Percentiles rank a stretch among this genome's conserved stretches.
Conservation (phyloP, 768 basidiomycete species). For the Amylocystis lapponica region DNA sequence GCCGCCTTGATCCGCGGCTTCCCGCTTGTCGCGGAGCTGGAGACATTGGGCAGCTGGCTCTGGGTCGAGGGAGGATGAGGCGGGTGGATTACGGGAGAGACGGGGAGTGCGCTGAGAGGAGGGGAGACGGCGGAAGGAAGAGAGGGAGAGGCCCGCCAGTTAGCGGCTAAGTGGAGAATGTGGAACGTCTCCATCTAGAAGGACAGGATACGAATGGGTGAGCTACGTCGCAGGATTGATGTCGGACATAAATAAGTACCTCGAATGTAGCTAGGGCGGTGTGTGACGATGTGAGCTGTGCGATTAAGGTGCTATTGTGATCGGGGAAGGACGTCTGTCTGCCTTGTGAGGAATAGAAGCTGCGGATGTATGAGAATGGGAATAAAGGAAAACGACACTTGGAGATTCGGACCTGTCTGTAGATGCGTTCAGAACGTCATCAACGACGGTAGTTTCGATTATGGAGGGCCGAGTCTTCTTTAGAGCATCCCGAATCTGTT, state of each 20-base stretch:
- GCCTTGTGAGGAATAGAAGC: slow-evolving; percentile 86
- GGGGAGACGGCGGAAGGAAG: slow-evolving; percentile 21
- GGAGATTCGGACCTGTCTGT: slow-evolving; percentile 57
- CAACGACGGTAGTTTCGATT: slow-evolving; percentile 33
- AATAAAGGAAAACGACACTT: slow-evolving; percentile 7
- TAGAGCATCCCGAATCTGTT: slow-evolving; percentile 43
- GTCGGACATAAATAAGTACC: slow-evolving; percentile 30
- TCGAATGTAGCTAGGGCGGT: slow-evolving; percentile 62
- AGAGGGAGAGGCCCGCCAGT: slow-evolving; percentile 44
- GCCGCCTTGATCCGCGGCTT: slow-evolving; percentile 58
- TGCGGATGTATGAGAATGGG: slow-evolving; percentile 22
- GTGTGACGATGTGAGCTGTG: slow-evolving; percentile 43
- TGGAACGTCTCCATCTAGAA: slow-evolving; percentile 82
- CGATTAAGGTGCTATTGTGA: slow-evolving; percentile 59
- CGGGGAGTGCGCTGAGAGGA: slow-evolving; percentile 42
- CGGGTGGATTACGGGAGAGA: slow-evolving; percentile 31
- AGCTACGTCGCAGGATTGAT: background rate
- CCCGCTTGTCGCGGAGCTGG: slow-evolving; percentile 7
- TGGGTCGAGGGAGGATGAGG: slow-evolving; percentile 16
- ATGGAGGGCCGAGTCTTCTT: slow-evolving; percentile 38
- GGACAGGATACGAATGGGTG: background rate
- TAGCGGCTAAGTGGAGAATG: slow-evolving; percentile 70
- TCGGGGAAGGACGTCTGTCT: slow-evolving; percentile 78
- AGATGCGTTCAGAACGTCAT: slow-evolving; percentile 60
- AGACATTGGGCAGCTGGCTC: slow-evolving; percentile 10